phyloP scores from a whole-genome alignment of 257 asterid species.

The Solanum acaule region DNA sequence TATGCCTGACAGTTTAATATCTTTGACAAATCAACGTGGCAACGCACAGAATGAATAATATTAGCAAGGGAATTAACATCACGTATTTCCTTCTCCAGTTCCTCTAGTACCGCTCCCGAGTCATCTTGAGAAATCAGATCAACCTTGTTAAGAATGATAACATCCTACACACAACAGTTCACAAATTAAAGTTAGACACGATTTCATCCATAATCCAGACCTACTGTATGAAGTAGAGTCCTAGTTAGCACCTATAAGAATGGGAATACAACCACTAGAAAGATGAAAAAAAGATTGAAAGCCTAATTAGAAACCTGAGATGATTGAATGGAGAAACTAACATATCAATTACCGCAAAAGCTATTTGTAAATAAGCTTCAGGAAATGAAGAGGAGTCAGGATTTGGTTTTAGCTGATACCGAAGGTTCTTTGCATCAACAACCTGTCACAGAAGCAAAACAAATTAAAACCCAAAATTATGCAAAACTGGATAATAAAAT shows the following conservation, averaged over 20 bases:
- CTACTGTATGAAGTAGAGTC: background rate
- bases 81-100: slow-evolving; percentile 75
- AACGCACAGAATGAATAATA: slow-evolving; percentile 60
- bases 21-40: slow-evolving; percentile 75
- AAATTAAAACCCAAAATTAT: background rate
- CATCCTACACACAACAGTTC: slow-evolving; percentile 45
- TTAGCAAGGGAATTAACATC: slow-evolving; percentile 71
- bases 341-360: slow-evolving; percentile 62
- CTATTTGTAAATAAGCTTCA: slow-evolving; percentile 90
- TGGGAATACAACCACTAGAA: background rate
- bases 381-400: slow-evolving; percentile 78
- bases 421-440: slow-evolving; percentile 95
- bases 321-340: background rate
- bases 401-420: slow-evolving; percentile 67
- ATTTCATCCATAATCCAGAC: background rate
- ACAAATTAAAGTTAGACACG: background rate
- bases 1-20: slow-evolving; percentile 79
- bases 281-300: background rate
- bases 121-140: slow-evolving; percentile 62
- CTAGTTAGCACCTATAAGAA: background rate
- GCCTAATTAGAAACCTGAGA: background rate
- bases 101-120: slow-evolving; percentile 38
- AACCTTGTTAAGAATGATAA: slow-evolving; percentile 88
- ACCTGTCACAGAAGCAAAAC: slow-evolving; percentile 40
- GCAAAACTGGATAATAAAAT: background rate